Conservation (phyloP, 306 rosid species). For the Pterocarpus macrocarpus region DNA sequence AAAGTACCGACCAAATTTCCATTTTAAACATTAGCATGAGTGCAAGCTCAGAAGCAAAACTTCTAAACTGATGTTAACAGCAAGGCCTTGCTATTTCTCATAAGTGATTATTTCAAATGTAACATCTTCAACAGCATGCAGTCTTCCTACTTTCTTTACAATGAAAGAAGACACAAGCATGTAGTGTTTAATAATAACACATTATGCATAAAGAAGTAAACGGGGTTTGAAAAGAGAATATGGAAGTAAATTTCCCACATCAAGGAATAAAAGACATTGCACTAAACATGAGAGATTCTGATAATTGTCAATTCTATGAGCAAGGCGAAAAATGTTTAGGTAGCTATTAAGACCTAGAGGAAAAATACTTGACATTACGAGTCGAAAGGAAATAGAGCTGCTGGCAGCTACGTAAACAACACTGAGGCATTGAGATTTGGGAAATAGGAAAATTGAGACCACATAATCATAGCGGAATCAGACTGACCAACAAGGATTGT, state of each 20-base stretch:
- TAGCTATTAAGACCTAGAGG: background rate
- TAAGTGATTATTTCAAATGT: background rate
- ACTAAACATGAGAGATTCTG: background rate
- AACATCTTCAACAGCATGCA: background rate
- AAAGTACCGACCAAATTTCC: background rate
- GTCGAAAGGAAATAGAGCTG: background rate
- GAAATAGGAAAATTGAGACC: background rate
- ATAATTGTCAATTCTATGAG: background rate
- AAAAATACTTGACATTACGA: background rate
- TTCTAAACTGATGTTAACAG: background rate
- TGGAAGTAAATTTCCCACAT: background rate
- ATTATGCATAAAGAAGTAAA: background rate
- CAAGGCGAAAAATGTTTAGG: background rate
- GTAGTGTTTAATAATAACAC: background rate
- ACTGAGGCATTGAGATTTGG: too few species aligned
- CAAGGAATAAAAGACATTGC: background rate
- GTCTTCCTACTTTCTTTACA: background rate
- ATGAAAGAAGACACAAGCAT: background rate
- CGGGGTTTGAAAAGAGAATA: background rate
- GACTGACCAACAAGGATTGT: background rate
- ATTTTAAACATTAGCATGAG: background rate
- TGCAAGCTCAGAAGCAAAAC: background rate
- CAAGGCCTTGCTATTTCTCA: conserved; percentile 21
- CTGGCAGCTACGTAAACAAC: too few species aligned
- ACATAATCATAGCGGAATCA: background rate